These are phyloP conservation scores for Nevesoporus exiguus DNA, from an alignment of 768 basidiomycete genomes.

Conservation along the genomic window DNA sequence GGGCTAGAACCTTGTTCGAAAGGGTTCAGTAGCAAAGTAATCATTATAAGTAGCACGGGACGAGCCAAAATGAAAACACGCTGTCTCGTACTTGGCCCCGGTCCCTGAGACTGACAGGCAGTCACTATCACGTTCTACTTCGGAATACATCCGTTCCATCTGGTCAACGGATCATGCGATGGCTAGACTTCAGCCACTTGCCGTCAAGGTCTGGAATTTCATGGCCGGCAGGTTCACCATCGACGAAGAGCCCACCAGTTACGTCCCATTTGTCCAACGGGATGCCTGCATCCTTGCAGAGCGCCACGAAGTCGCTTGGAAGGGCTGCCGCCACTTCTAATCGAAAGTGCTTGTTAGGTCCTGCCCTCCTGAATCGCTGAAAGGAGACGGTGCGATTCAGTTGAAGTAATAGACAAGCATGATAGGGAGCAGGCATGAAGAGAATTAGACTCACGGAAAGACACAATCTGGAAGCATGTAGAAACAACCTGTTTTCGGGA, in stretches of 20 bases:
- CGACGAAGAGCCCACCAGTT: conserved; percentile 45
- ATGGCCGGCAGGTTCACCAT: conserved; percentile 38
- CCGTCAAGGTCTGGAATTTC: conserved; percentile 40
- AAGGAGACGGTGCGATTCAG: neutral
- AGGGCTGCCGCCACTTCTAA: conserved; percentile 56
- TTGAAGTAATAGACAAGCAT: neutral
- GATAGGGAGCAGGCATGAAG: neutral
- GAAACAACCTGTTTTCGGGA: conserved; percentile 49
- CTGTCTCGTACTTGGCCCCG: conserved; percentile 2
- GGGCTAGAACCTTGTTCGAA: conserved; percentile 24
- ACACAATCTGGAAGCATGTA: conserved; percentile 58
- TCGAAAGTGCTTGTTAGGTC: conserved; percentile 46
- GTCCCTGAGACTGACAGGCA: conserved; percentile 9
- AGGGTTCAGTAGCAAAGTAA: conserved; percentile 20
- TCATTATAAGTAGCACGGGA: conserved; percentile 13
- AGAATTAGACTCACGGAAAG: conserved; percentile 43
- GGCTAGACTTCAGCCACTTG: conserved; percentile 27
- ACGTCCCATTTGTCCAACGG: conserved; percentile 35
- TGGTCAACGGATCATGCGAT: conserved; percentile 13
- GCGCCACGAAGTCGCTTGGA: conserved; percentile 49
- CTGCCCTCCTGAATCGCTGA: conserved; percentile 47
- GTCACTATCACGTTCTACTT: neutral
- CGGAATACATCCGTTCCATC: conserved; percentile 1
- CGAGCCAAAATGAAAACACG: conserved; percentile 16
- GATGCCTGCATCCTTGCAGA: conserved; percentile 49